Conservation (phyloP, 1,284 basidiomycete genomes). For the Flammula alnicola region DNA sequence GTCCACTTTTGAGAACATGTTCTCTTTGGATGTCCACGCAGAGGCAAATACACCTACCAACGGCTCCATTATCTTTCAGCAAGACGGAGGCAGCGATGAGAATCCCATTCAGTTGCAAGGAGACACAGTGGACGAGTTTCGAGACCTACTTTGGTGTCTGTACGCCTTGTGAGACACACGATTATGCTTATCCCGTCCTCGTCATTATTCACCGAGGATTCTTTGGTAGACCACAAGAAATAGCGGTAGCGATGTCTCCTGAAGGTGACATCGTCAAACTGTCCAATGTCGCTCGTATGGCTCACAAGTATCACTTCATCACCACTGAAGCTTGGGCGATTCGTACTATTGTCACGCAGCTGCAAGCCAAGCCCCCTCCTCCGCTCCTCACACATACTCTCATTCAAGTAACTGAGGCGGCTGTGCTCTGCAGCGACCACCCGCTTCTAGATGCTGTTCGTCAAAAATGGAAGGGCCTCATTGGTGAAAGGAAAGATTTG, state of each 20-base stretch:
- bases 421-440: slow-evolving; percentile 33
- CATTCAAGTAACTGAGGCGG: slow-evolving; percentile 34
- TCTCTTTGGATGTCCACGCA: slow-evolving; percentile 30
- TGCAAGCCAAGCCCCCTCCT: slow-evolving; percentile 25
- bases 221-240: slow-evolving; percentile 30
- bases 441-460: slow-evolving; percentile 34
- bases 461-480: slow-evolving; percentile 14
- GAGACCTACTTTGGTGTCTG: slow-evolving; percentile 44
- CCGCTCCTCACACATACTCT: slow-evolving; percentile 32
- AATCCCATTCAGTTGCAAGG: slow-evolving; percentile 39
- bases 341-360: slow-evolving; percentile 17
- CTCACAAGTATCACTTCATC: slow-evolving; percentile 44
- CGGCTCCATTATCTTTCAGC: slow-evolving; percentile 1
- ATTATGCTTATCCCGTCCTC: not conserved
- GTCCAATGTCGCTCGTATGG: slow-evolving; percentile 40
- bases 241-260: slow-evolving; percentile 19
- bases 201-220: not conserved
- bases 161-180: slow-evolving; percentile 42
- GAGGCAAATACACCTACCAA: not conserved
- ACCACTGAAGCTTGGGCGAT: slow-evolving; percentile 43
- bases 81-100: slow-evolving; percentile 33
- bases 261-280: slow-evolving; percentile 32
- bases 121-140: slow-evolving; percentile 42
- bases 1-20: slow-evolving; percentile 42
- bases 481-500: slow-evolving; percentile 12